Evolutionary conservation across 768 basidiomycete genomes (phyloP), one percentile per base, ranked within the genome.

Genomic region (Auricularia cornea): DNA sequence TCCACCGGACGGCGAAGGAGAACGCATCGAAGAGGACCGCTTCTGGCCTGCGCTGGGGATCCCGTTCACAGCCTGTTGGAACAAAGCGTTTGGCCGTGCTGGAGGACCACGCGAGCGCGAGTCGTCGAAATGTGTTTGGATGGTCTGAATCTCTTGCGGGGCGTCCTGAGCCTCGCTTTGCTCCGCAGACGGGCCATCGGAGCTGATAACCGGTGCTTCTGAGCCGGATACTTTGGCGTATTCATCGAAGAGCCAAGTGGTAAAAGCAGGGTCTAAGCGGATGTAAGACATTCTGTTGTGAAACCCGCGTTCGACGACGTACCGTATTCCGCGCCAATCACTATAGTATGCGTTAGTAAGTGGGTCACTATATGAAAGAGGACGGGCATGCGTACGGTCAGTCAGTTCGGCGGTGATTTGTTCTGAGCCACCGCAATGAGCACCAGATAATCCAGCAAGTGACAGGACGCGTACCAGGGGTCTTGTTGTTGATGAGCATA

Each of bases 401-500:
- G 90, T 87, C 59, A 95, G 81, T 75, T 95, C 94, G 32, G 80
- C 76, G n/a, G 88, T 89, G 74, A 96, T 92, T 82, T 94, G 91
- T 59, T 82, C 93, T 90, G 70, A 60, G 62, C 63, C 65, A 62
- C 29, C 61, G 44, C 29, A n/a, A 33, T 48, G 52, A 56, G 54
- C 29, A 12, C 51, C 54, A 59, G 59, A 40, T 32, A 23, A 26
- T 26, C 41, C 28, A 26, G 29, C 28, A 52, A 33, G 14, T 29
- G 20, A 31, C n/a, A 41, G 35, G 23, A 52, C n/a, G 76, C 86
- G 35, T 68, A 88, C 90, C 83, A 66, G 84, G 74, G 63, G 88
- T 87, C 79, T 94, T 95, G 75, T 90, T 90, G 72, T 95, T 95
- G 67, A 94, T 93, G 57, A 95, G 83, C 93, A 95, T 94, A 64